Percentiles rank a stretch among this genome's conserved stretches.
Evolutionary conservation across 345 rosid genomes (phyloP).

Genomic region (Syzygium grande): DNA sequence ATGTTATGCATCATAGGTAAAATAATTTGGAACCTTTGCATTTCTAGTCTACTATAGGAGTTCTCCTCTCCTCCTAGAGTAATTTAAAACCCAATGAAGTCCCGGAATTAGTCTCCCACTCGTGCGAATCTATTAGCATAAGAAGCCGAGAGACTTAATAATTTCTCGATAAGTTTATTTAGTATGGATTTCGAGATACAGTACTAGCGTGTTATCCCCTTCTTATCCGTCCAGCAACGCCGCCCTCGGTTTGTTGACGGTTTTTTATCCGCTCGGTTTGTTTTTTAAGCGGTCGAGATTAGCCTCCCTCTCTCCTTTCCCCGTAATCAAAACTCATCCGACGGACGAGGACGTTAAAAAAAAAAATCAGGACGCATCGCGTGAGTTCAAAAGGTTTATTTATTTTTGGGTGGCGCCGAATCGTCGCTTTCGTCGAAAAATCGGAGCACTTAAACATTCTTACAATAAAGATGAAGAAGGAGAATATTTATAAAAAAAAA

Average conservation of each 20-base stretch:
- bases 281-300: background rate
- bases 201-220: too few species aligned
- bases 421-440: background rate
- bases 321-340: fast-evolving
- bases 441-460: background rate
- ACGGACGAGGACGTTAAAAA: background rate
- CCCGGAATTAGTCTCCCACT: background rate
- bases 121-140: background rate
- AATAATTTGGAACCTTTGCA: too few species aligned
- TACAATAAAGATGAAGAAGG: background rate
- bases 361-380: background rate
- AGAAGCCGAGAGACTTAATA: background rate
- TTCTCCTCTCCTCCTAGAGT: background rate
- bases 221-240: too few species aligned
- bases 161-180: background rate
- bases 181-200: background rate
- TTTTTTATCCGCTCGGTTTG: background rate
- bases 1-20: background rate
- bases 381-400: background rate
- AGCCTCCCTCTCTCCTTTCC: background rate
- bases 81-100: background rate
- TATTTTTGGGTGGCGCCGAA: background rate
- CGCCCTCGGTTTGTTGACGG: too few species aligned
- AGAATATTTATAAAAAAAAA: background rate
- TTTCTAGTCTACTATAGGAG: background rate